Conservation (phyloP, 176 grass and related monocot genomes). For the Eragrostis curvula region DNA sequence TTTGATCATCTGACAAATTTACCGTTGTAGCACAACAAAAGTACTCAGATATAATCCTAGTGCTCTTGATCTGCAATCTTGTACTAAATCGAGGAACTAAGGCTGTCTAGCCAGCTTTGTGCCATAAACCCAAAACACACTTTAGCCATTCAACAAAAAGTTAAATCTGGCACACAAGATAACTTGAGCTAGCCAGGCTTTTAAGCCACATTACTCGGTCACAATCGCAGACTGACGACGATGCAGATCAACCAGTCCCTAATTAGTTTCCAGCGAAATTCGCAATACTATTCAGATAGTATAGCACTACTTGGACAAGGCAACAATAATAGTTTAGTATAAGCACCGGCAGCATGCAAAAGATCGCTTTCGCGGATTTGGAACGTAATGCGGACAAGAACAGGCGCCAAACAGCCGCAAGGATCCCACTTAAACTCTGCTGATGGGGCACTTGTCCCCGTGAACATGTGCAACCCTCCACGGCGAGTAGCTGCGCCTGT, state of each 20-base stretch:
- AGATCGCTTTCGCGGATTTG: slow-evolving; percentile 44
- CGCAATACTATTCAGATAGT: neutral
- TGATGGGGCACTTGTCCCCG: slow-evolving; percentile 38
- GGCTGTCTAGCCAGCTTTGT: too few relatives aligned
- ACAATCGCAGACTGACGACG: neutral
- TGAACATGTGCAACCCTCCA: slow-evolving; percentile 45
- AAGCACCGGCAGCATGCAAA: neutral
- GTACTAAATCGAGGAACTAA: neutral
- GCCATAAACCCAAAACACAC: too few relatives aligned
- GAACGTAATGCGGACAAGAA: slow-evolving; percentile 61
- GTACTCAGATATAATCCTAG: neutral
- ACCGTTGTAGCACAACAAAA: neutral
- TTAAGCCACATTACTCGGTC: neutral
- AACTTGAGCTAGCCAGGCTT: neutral
- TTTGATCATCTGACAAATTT: neutral
- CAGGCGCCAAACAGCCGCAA: slow-evolving; percentile 42
- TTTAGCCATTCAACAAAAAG: too few relatives aligned
- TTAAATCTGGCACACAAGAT: neutral
- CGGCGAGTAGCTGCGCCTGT: slow-evolving; percentile 30
- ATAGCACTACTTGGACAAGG: neutral
- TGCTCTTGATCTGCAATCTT: neutral
- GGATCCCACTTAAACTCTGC: slow-evolving; percentile 45
- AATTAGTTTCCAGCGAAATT: neutral
- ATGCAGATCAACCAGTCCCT: neutral
- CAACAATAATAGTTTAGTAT: neutral